Base-by-base conservation (phyloP, 1,284 basidiomycete species). In the Ustilago xerochloae region DNA sequence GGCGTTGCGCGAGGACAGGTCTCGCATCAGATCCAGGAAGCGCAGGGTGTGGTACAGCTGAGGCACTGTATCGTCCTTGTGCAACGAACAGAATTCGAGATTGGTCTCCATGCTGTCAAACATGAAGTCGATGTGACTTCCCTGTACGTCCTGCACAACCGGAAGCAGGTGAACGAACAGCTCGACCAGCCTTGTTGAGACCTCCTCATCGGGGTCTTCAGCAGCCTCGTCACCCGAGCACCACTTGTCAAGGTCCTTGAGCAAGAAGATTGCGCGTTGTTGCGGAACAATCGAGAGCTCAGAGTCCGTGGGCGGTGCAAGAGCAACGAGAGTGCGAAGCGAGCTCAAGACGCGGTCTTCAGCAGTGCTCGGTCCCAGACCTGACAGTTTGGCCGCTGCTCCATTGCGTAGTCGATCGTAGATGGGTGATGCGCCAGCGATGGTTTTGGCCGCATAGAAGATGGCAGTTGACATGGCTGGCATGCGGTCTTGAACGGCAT, bases 71-170 rank as follows among this genome's bases (percentile, higher is more conserved):
- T 85, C 77, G 2, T 87, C 84, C 38, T 94, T 90, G 8, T 87
- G 85, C 18, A 93, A 86, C 0, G 89, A 88, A 50, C 87, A 88
- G 90, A 84, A 87, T 66, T 96, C 93, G 1, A 98, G 86, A 73
- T 93, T 94, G 56, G 89, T 91, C 84, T 97, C 93, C 20, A 97
- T 84, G 6, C 97, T 85, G 82, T 98, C 94, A 81, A 94, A 94
- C 16, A 97, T 90, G 47, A 94, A 89, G 53, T 94, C 92, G 93
- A 96, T 96, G 84, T 98, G 97, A 0, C 88, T 87, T 0, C 97
- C 97, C 5, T 89, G 87, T 0, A 97, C 87, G 77, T 90, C 92
- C 84, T 98, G 94, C 54, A 99, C 86, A 49, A 98, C 92, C 0
- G 96, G 94, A 1, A 90, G 91, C 1, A 99, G 86, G 62, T 92